Conservation (phyloP, 2,329 filamentous ascomycete genomes). For the Parasarocladium wereldwijsianum region DNA sequence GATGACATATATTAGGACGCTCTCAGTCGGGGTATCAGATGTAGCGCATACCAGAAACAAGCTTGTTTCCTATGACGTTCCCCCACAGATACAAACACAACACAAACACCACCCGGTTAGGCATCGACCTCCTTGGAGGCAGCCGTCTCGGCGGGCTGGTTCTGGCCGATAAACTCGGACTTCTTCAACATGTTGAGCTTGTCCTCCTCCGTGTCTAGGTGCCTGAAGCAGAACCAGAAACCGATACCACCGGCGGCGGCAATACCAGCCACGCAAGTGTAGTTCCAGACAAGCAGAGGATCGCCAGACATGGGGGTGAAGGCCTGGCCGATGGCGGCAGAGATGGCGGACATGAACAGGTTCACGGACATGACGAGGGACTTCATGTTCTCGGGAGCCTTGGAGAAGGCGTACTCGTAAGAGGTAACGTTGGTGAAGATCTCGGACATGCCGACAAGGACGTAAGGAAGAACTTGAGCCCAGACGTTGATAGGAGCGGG, state of each 20-base stretch:
- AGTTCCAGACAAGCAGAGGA: slow-evolving; percentile 59
- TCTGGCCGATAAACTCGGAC: slow-evolving; percentile 25
- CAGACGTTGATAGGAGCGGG: slow-evolving; percentile 51
- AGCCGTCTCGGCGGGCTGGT: slow-evolving; percentile 19
- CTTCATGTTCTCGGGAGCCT: slow-evolving; percentile 68
- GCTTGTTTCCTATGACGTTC: too few species aligned
- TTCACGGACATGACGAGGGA: slow-evolving; percentile 58
- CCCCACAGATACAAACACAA: too few species aligned
- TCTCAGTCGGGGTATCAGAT: too few species aligned
- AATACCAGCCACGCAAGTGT: slow-evolving; percentile 46
- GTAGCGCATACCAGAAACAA: too few species aligned
- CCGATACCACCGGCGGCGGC: slow-evolving; percentile 44
- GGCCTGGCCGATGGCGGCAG: slow-evolving; percentile 55
- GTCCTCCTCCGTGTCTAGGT: slow-evolving; percentile 55
- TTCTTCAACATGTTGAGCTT: slow-evolving; percentile 46
- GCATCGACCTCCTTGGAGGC: slow-evolving; percentile 13
- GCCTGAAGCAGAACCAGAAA: slow-evolving; percentile 55
- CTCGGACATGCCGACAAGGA: slow-evolving; percentile 35
- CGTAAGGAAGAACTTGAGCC: slow-evolving; percentile 37
- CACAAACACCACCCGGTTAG: too few species aligned
- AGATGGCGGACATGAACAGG: slow-evolving; percentile 57
- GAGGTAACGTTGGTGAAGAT: slow-evolving; percentile 42
- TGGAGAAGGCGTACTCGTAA: slow-evolving; percentile 64
- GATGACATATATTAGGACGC: too few species aligned
- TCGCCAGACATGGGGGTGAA: slow-evolving; percentile 46